phyloP scores from a whole-genome alignment of 805 yeast genomes.

The Ogataea allantospora region DNA sequence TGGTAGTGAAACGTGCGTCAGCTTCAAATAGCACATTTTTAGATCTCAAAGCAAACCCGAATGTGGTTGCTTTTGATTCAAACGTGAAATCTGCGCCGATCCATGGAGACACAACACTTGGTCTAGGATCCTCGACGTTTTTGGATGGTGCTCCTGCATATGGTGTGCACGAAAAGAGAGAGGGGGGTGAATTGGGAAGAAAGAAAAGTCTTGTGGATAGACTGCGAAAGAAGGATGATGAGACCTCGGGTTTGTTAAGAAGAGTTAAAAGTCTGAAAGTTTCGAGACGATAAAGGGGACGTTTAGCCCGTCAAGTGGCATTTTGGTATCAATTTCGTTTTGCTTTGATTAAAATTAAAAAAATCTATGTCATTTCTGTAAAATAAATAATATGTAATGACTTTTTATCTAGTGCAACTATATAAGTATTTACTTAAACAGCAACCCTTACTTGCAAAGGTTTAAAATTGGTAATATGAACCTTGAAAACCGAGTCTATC shows the following conservation, averaged over 20 bases:
- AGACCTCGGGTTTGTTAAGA: conserved; percentile 58
- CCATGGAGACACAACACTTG: conserved; percentile 84
- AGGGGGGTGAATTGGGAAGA: conserved; percentile 57
- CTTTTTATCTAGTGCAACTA: not conserved
- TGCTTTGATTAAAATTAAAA: not conserved
- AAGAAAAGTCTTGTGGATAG: conserved; percentile 82
- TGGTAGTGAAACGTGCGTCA: conserved; percentile 29
- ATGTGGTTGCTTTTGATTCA: conserved; percentile 68
- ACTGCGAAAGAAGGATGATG: conserved; percentile 36
- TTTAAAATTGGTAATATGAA: not conserved
- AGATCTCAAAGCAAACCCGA: conserved; percentile 47
- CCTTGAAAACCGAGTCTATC: not conserved
- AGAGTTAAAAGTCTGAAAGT: conserved; percentile 91
- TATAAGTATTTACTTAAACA: too few relatives aligned
- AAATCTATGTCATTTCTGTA: too few relatives aligned
- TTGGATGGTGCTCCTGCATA: conserved; percentile 93
- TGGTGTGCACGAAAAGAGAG: conserved; percentile 39
- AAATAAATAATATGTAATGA: too few relatives aligned
- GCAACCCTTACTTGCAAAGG: too few relatives aligned
- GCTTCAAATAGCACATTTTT: conserved; percentile 24
- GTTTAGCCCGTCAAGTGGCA: not conserved
- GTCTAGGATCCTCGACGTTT: conserved; percentile 89
- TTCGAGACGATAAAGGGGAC: conserved; percentile 31
- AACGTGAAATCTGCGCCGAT: conserved; percentile 64
- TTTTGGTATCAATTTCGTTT: conserved; percentile 1